Base-by-base conservation (phyloP, 495 filamentous ascomycete genomes). In the Penicillium daleae region DNA sequence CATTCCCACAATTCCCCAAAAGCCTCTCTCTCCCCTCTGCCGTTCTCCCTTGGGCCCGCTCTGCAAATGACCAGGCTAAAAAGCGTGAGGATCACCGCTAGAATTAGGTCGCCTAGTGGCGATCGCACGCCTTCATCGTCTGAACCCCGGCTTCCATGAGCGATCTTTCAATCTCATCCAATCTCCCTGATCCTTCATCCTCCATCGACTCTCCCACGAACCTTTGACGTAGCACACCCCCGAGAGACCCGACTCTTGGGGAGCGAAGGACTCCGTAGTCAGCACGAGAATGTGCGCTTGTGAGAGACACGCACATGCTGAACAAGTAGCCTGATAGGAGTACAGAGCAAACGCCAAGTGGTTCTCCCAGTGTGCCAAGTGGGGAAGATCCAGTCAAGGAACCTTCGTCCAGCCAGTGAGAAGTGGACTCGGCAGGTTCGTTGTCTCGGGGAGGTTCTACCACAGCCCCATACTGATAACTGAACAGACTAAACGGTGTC, bases 51-150 rank as follows among this genome's bases (percentile, higher is more conserved):
- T 46, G 42, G 21, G 42, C 42, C 42, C 42, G 42, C 42, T 46
- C 19, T 46, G 42, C 21, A 24, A 46, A 22, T 46, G 42, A 59
- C 12, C 31, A 37, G 60, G 37, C 59, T 59, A 17, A 55, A 64
- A 66, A 64, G 60, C 63, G 65, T 61, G 62, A 60, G 65, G 72
- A 77, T 77, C 69, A 65, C 42, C 71, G 61, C 60, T 56, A 8
- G 22, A 54, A 35, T 31, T 54, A 54, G 6, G 24, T 51, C 50
- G 49, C 61, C 65, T 69, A 70, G 63, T 63, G 72, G 56, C 67
- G 74, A 76, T 76, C 72, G 56, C 60, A 62, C 10, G 44, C 54
- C 39, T 59, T 63, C 52, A 50, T 51, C 48, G 31, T 60, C 62
- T 67, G 5, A 12, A 22, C 32, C 35, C 48, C 33, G 9, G 39